Evolutionary conservation across 2,329 filamentous ascomycete genomes (phyloP).

Genomic region (Aspergillus ochraceoroseus): DNA sequence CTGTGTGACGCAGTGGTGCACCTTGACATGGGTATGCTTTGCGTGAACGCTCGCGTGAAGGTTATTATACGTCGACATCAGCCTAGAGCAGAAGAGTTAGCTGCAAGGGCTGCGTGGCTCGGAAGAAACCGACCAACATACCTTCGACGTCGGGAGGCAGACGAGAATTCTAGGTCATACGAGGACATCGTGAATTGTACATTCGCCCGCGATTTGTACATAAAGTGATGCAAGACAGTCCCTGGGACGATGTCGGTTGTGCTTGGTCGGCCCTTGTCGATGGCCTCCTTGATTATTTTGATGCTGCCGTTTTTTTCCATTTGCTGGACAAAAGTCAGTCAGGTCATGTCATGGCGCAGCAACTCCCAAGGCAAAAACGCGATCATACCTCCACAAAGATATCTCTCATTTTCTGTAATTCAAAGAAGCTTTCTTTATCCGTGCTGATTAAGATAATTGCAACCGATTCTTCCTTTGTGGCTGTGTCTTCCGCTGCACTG

Average conservation of each 20-base stretch:
- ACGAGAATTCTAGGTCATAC: conserved; percentile 63
- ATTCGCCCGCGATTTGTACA: conserved; percentile 91
- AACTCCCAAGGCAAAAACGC: background rate
- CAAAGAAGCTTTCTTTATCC: conserved; percentile 89
- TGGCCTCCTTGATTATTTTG: conserved; percentile 66
- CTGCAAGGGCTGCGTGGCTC: too few species aligned
- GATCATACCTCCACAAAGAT: conserved; percentile 52
- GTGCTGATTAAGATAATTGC: conserved; percentile 89
- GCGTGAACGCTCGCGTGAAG: conserved; percentile 81
- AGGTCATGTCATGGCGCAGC: conserved; percentile 25
- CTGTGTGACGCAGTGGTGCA: conserved; percentile 72
- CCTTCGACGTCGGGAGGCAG: conserved; percentile 58
- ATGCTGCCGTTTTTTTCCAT: conserved; percentile 72
- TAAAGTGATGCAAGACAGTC: conserved; percentile 77
- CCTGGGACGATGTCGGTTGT: conserved; percentile 73
- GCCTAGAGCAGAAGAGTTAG: conserved; percentile 36
- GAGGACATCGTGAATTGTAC: conserved; percentile 94
- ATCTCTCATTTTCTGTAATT: conserved; percentile 68
- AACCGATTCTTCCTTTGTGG: conserved; percentile 62
- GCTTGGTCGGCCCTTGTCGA: conserved; percentile 64
- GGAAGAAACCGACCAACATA: too few species aligned
- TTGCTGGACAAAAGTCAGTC: conserved; percentile 47
- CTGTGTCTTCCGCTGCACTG: conserved; percentile 40
- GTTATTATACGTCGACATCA: conserved; percentile 79
- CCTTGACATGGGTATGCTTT: conserved; percentile 77